Conservation (phyloP, 1,284 basidiomycete species). For the Anthracocystis walkeri region DNA sequence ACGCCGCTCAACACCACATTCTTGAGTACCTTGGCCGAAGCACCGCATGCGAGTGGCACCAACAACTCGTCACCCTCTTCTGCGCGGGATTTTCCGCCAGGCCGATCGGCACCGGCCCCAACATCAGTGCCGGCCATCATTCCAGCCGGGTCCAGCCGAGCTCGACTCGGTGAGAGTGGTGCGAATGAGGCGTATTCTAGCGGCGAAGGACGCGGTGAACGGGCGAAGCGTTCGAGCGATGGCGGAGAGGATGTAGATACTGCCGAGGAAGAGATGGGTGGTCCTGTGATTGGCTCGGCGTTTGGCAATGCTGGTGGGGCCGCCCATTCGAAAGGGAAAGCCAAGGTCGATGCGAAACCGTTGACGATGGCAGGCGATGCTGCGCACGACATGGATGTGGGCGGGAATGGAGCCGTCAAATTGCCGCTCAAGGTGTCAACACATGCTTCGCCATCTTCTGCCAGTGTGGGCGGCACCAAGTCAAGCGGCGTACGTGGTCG, state of each 20-base stretch:
- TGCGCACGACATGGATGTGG: neutral
- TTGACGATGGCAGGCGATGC: slow-evolving; percentile 14
- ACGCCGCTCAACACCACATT: slow-evolving; percentile 73
- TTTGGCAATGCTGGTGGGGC: neutral
- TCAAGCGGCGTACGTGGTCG: slow-evolving; percentile 12
- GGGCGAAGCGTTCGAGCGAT: slow-evolving; percentile 35
- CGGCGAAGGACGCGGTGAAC: slow-evolving; percentile 4
- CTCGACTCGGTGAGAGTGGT: slow-evolving; percentile 10
- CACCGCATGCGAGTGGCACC: slow-evolving; percentile 25
- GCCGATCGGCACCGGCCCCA: slow-evolving; percentile 56
- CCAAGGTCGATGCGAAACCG: slow-evolving; percentile 14
- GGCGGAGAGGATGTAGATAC: slow-evolving; percentile 48
- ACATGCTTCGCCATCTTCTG: slow-evolving; percentile 11
- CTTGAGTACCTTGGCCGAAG: slow-evolving; percentile 71
- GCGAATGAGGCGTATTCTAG: neutral
- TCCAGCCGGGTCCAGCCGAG: slow-evolving; percentile 16
- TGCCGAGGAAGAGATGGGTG: slow-evolving; percentile 37
- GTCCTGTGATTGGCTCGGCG: neutral
- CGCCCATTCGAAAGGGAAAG: slow-evolving; percentile 30
- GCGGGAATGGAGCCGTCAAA: slow-evolving; percentile 20
- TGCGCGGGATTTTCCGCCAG: slow-evolving; percentile 45
- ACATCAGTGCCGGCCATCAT: slow-evolving; percentile 37
- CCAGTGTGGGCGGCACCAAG: slow-evolving; percentile 2
- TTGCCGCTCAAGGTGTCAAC: slow-evolving; percentile 1
- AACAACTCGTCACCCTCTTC: slow-evolving; percentile 10